Base-by-base conservation (phyloP, 495 filamentous ascomycete genomes). In the Cairneyella variabilis region DNA sequence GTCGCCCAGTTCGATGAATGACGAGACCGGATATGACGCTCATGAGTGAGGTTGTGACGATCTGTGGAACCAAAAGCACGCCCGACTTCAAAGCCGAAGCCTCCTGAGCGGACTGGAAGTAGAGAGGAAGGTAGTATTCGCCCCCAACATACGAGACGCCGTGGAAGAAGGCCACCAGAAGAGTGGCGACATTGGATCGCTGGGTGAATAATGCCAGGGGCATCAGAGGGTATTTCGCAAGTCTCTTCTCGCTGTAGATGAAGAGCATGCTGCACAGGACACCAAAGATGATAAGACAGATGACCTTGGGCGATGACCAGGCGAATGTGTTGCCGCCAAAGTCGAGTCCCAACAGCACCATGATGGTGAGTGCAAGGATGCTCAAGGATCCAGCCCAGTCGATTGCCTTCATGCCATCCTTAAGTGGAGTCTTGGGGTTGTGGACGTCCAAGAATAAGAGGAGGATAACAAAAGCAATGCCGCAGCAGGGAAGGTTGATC, bases 111-210 rank as follows among this genome's bases (percentile, higher is more conserved):
- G 80, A 80, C 67, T 92, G 88, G 69, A 91, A 89, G 84, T 86
- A 96, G 57, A 95, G 85, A 80, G 64, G 89, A 22, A 95, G 69
- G 73, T 86, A 84, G 67, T 83, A 89, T 44, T 50, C 45, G 20
- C 36, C 20, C 16, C 16, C 23, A 32, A 43, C n/a, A 41, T 51
- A 38, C 16, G 59, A 61, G 50, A 66, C 58, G 25, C 75, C 76
- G 62, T 88, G 85, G 46, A 76, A 68, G 65, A 85, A 84, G 46
- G 72, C 74, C 48, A 82, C 66, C 6, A 66, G 60, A 23, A 76
- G 40, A 12, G 51, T 63, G 3, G 78, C 76, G 16, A 79, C 60
- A 59, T 85, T 86, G 25, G 82, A 80, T 49, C 66, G 67, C 22
- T 80, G 68, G 9, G 66, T 72, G 66, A 88, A 87, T 2, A 90